A percentile compares a stretch with the other conserved stretches of the same genome.
phyloP scores from a whole-genome alignment of 352 stramenopile genomes.

The Phytopythium oedochilum region DNA sequence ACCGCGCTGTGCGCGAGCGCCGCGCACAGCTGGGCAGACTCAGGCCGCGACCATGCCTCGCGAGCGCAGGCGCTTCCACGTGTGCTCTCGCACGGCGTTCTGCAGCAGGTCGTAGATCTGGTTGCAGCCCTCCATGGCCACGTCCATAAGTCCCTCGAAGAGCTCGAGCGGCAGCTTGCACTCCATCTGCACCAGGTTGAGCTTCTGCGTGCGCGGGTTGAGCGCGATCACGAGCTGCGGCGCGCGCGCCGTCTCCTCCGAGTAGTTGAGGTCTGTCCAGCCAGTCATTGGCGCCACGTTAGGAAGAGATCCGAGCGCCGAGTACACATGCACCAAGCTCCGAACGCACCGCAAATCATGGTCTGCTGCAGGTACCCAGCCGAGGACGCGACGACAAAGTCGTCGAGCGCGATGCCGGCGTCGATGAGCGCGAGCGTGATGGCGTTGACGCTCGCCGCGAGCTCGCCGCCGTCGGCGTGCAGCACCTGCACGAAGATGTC shows the following conservation, averaged over 20 bases:
- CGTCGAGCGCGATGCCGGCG: slow-evolving; percentile 88
- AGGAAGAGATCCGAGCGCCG: too few species aligned
- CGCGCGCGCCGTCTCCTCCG: slow-evolving; percentile 82
- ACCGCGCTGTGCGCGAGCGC: too few species aligned
- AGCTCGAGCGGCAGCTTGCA: slow-evolving; percentile 86
- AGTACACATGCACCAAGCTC: too few species aligned
- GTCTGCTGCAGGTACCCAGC: slow-evolving; percentile 89
- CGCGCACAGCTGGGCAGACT: too few species aligned
- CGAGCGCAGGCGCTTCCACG: slow-evolving; percentile 69
- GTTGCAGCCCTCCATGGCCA: slow-evolving; percentile 74
- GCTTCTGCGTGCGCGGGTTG: slow-evolving; percentile 85
- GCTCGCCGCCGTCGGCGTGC: slow-evolving; percentile 84
- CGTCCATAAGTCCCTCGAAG: slow-evolving; percentile 83
- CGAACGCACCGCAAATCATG: slow-evolving; percentile 76
- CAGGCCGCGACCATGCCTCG: slow-evolving; percentile 38
- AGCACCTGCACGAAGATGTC: slow-evolving; percentile 92
- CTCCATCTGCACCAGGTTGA: slow-evolving; percentile 89
- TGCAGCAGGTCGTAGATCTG: slow-evolving; percentile 85
- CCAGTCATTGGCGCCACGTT: too few species aligned
- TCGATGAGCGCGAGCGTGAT: slow-evolving; percentile 89
- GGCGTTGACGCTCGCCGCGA: slow-evolving; percentile 89
- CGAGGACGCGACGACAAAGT: slow-evolving; percentile 89
- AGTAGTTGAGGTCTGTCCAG: slow-evolving; percentile 86
- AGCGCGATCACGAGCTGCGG: slow-evolving; percentile 86
- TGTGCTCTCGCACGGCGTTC: slow-evolving; percentile 83